Evolutionary conservation across 306 rosid genomes (phyloP).

Genomic region (Casuarina cunninghamiana): DNA sequence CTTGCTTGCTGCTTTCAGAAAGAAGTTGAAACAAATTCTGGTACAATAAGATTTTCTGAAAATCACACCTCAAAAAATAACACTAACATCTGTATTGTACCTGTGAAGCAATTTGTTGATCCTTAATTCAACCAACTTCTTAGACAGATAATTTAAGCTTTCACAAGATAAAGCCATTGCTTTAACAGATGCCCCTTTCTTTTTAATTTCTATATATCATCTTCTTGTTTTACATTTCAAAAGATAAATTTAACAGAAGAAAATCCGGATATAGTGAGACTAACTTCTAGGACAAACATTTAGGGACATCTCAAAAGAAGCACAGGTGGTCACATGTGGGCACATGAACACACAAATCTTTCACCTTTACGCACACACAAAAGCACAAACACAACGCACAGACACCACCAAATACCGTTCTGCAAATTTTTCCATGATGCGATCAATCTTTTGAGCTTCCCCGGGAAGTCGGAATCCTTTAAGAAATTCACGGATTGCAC

Average conservation of each 20-base stretch:
- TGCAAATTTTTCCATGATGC: conserved; percentile 98
- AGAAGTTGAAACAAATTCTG: neutral
- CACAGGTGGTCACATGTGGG: conserved; percentile 14
- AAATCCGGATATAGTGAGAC: neutral
- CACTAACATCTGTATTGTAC: neutral
- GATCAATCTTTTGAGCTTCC: conserved; percentile 99
- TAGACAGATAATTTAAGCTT: neutral
- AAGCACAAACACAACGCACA: conserved; percentile 19
- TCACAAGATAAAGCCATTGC: neutral
- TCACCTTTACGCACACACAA: neutral
- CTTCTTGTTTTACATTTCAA: neutral
- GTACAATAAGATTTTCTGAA: neutral
- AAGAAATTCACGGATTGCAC: conserved; percentile 96
- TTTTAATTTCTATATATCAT: neutral
- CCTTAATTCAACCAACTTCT: neutral
- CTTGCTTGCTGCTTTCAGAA: neutral
- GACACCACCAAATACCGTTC: conserved; percentile 59
- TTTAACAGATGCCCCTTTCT: neutral
- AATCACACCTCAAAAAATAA: neutral
- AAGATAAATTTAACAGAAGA: neutral
- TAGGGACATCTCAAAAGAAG: neutral
- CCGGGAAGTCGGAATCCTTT: conserved; percentile 98
- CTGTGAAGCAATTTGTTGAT: neutral
- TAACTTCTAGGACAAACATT: neutral
- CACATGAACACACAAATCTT: conserved; percentile 7